Base-by-base conservation (phyloP, 805 yeast species). In the Cyberlindnera xylosilytica region DNA sequence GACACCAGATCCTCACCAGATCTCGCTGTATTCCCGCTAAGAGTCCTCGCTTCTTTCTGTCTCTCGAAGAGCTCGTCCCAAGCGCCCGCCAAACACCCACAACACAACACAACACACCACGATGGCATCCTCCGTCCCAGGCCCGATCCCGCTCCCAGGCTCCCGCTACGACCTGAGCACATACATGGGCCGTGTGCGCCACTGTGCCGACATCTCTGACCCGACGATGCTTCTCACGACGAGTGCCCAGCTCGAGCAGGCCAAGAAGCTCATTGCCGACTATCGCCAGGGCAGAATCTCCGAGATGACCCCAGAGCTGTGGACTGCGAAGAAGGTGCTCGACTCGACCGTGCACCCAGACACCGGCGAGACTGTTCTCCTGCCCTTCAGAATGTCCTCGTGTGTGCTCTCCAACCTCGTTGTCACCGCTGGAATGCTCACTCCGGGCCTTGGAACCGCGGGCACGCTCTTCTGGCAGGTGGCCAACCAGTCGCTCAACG, bases 381-480 rank as follows among this genome's bases (percentile, higher is more conserved):
- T 93, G 41, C 99, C 99, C 3, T 93, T 93, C 67, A 78, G 99
- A 66, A 93, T 93, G 99, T 88, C 97, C 19, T 83, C 91, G 24
- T 88, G 93, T 68, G 99, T 93, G 15, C 69, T 93, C 41, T 87
- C 96, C 10, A 93, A 93, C 63, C 68, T 93, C 64, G 91, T 91
- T 18, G 98, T 93, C 38, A 91, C 98, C 6, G 91, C 85, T 4
- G 99, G 99, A 51, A 93, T 93, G 99, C 75, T 93, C 51, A 91
- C 97, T 1, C 99, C 99, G 7, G 85, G 86, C 42, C 64, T 93
- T 59, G 95, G 96, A 9, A 80, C 89, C 9, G 79, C 76, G 0
- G 99, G 99, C 29, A 91, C 98, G 0, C 61, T 89, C 18, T 91
- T 93, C 66, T 93, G 99, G 99, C 99, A 93, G 68, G 79, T 93